These are phyloP conservation scores for Macrotyloma uniflorum DNA, from an alignment of 306 rosid species.

Conservation along the genomic window DNA sequence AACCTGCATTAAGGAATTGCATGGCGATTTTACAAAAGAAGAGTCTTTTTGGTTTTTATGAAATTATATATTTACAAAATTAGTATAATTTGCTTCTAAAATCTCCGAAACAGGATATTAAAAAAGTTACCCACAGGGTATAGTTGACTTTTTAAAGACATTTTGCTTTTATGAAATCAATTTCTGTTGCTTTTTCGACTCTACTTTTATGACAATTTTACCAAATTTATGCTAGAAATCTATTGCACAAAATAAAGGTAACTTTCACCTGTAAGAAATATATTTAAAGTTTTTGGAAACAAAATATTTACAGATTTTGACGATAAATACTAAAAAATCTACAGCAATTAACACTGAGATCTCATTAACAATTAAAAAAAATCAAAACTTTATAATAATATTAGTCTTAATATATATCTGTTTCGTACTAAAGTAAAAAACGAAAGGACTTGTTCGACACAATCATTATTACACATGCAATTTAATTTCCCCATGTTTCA, in stretches of 20 bases:
- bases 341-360: too few relatives aligned
- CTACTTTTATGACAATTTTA: too few relatives aligned
- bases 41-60: too few relatives aligned
- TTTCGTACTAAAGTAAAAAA: conserved; percentile 18
- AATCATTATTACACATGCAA: background rate
- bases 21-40: background rate
- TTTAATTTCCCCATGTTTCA: background rate
- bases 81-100: too few relatives aligned
- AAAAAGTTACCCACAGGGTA: background rate
- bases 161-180: background rate
- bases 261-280: background rate
- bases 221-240: too few relatives aligned
- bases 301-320: background rate
- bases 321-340: too few relatives aligned
- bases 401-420: too few relatives aligned
- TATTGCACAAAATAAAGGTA: background rate
- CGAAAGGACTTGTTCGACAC: background rate
- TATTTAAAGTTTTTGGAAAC: background rate
- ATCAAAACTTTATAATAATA: too few relatives aligned
- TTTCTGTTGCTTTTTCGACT: background rate
- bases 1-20: too few relatives aligned
- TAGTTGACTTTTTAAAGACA: background rate
- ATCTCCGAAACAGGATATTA: too few relatives aligned
- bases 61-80: too few relatives aligned
- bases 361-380: too few relatives aligned